Evolutionary conservation across 331 rosid species (phyloP), one percentile per base, ranked within the genome.

Genomic region (Ulmus americana): DNA sequence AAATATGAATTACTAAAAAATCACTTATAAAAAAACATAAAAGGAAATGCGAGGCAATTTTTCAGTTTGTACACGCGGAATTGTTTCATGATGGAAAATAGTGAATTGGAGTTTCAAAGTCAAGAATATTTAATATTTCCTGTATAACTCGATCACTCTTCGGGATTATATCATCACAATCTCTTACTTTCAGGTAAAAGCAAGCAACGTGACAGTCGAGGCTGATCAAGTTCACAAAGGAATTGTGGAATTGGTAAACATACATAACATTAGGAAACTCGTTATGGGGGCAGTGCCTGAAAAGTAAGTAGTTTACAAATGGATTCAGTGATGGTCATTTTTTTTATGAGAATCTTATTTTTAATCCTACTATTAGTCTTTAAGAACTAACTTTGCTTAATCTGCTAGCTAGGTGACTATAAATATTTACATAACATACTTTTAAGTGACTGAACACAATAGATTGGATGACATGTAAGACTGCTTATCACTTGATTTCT

Each of bases 281-380:
- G 91, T 86, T 39, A 86, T 91, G 79, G 97, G 97, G 70, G 80
- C 88, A 10, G 70, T 59, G 22, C 78, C 86, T 1, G 86, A 81
- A 67, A 78, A 80, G 97, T 86, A 82, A 84, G 95, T 77, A 56
- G 50, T 73, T 44, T 49, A 46, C 65, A 53, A 48, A 57, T 49
- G 39, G 45, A 18, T 43, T 41, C 39, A 45, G 53, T 68, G 39
- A n/a, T 65, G 54, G 48, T 48, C 61, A 39, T 5, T 57, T 5
- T 57, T 57, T 9, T 28, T 28, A 3, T 57, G 7, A 10, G 42
- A 57, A 28, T 28, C 35, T 28, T 54, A 54, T 20, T 11, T 8
- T 12, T 56, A 12, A 56, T 56, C 61, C 44, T 22, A 56, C 4
- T 35, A 10, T 16, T 57, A 39, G 10, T n/a, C 45, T 12, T 57